Base-by-base conservation (phyloP, 169 alveolate species). In the Cryptosporidium tyzzeri region DNA sequence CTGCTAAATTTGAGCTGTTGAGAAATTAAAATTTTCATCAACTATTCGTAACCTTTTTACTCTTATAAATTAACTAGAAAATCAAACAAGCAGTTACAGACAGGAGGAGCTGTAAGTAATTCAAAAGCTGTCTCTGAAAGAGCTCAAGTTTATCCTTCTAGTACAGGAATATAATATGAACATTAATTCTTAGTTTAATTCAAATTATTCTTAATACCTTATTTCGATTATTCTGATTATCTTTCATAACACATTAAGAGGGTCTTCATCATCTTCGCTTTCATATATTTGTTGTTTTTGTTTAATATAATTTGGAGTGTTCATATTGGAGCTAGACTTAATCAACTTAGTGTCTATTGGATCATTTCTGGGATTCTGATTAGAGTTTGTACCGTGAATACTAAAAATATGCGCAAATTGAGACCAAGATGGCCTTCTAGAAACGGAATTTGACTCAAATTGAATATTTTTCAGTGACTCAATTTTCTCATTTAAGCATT, bases 241-340 rank as follows among this genome's bases (percentile, higher is more conserved):
- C 4, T 58, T 41, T 62, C 35, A 80, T 37, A 80, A 61, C n/a
- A 80, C 89, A 41, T 80, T 65, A 12, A 80, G 44, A 3, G 89
- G 89, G 70, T 80, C 89, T 80, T 80, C 89, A 23, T 48, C 59
- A 26, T 80, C 89, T 62, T 80, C 89, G 45, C 80, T 59, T 59
- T 80, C 89, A 65, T 80, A 80, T 39, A 80, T 80, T 21, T 80
- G 80, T 58, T 73, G 86, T 65, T 80, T 62, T 0, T 59, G 41
- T 16, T 51, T 26, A 18, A 73, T 55, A 41, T 58, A 73, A 33
- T 58, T 73, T 55, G 58, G 33, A 53, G 45, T 3, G 26, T 51
- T 33, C 35, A 37, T 45, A 26, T 8, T 73, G 1, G 26, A 12
- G 3, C 10, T 18, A 2, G 70, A 33, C 41, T 29, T 65, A 26